Base-by-base conservation (phyloP, 345 rosid species). In the Ceriops zippeliana region DNA sequence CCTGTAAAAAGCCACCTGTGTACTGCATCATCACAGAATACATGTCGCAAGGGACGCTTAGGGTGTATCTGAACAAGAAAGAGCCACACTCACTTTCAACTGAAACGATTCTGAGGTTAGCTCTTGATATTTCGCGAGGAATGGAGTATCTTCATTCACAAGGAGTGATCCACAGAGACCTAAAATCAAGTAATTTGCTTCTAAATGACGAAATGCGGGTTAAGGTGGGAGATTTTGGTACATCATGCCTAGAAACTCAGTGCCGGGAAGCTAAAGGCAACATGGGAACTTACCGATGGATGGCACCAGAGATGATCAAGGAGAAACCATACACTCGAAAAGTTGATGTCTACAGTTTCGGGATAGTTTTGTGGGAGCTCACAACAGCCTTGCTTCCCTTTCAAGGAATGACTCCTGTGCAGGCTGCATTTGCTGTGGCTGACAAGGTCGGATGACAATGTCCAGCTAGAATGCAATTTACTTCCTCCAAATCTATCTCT, bases 111-210 rank as follows among this genome's bases (percentile, higher is more conserved):
- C 83, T 95, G 26, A 85, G 99, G 81, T 78, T 95, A 57, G 97
- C 99, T 24, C 89, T 95, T 22, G 99, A 95, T 72, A 95, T 95
- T 59, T 95, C 99, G 19, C 85, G 97, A n/a, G 99, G 99, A 64
- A 95, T 95, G 97, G 97, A 95, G 86, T 95, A 95, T 79, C 97
- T 95, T 84, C 99, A 95, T 77, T 90, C 99, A 0, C 97, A 90
- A 65, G 99, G 97, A 19, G 99, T 95, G 67, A 95, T 95, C 80
- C 99, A 95, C 80, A 82, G 97, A 71, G 99, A 95, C 81, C 87
- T 95, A 11, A 95, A 95, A 71, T 95, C 99, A 0, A 95, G 85
- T 76, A 95, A 95, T 83, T 71, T 95, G 70, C 96, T 95, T 52
- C 83, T 95, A 30, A 95, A 95, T 19, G 96, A 95, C 65, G 99